These are phyloP conservation scores for Moesziomyces sp. DNA, from an alignment of 1,284 basidiomycete genomes.

Conservation along the genomic window DNA sequence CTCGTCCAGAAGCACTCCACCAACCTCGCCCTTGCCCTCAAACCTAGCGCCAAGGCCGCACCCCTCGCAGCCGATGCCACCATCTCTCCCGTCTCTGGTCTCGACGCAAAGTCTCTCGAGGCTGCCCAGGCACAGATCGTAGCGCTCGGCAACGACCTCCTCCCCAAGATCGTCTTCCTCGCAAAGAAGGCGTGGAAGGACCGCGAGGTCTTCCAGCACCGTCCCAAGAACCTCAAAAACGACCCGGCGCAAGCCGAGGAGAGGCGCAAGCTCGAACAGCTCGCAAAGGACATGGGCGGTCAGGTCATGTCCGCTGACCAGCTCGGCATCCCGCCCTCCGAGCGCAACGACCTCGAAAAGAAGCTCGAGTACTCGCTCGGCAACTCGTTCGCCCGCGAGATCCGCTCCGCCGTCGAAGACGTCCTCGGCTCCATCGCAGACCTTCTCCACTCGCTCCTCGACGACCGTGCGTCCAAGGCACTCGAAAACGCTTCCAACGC, in stretches of 20 bases:
- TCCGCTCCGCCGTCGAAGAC: conserved; percentile 42
- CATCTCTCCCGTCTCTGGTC: conserved; percentile 44
- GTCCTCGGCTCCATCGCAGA: conserved; percentile 51
- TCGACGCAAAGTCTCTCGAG: conserved; percentile 51
- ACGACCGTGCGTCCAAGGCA: conserved; percentile 43
- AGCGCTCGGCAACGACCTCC: conserved; percentile 47
- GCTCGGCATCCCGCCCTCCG: conserved; percentile 37
- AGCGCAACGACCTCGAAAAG: conserved; percentile 32
- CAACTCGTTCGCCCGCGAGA: conserved; percentile 47
- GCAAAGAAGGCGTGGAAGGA: conserved; percentile 58
- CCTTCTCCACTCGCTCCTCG: conserved; percentile 57
- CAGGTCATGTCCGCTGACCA: conserved; percentile 51
- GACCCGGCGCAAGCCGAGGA: conserved; percentile 31
- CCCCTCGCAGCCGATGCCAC: background rate
- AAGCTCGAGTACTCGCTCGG: conserved; percentile 46
- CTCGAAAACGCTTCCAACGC: conserved; percentile 44
- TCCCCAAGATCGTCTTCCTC: conserved; percentile 59
- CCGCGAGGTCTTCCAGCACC: conserved; percentile 42
- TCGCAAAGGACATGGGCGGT: conserved; percentile 49
- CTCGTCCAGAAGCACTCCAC: conserved; percentile 51
- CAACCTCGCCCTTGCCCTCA: conserved; percentile 54
- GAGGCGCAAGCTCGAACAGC: conserved; percentile 37
- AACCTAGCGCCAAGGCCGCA: conserved; percentile 29
- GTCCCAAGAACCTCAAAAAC: conserved; percentile 9
- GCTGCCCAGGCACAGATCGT: conserved; percentile 52